A percentile compares a stretch with the other conserved stretches of the same genome.
phyloP scores from a whole-genome alignment of 805 yeast genomes.

The Yueomyces sinensis region DNA sequence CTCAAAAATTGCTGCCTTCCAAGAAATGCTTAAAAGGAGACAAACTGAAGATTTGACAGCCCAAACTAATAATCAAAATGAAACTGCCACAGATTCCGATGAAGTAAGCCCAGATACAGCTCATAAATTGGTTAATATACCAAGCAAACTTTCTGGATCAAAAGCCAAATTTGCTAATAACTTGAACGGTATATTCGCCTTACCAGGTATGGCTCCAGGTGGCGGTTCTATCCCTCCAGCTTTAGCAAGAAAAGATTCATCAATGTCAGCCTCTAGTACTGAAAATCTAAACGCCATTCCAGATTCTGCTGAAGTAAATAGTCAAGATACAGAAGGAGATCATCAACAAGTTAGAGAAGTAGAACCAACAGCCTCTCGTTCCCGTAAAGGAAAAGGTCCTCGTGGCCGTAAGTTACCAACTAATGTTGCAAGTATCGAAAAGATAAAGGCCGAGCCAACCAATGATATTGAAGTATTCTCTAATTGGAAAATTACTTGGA shows the following conservation, averaged over 20 bases:
- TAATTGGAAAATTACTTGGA: slow-evolving; percentile 11
- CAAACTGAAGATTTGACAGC: slow-evolving; percentile 40
- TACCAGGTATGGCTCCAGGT: slow-evolving; percentile 33
- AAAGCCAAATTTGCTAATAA: slow-evolving; percentile 40
- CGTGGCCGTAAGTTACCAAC: slow-evolving; percentile 55
- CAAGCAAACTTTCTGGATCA: background rate
- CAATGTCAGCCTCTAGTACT: slow-evolving; percentile 4
- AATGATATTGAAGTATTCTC: slow-evolving; percentile 12
- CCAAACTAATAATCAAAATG: slow-evolving; percentile 19
- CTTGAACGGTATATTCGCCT: slow-evolving; percentile 46
- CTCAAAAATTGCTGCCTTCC: slow-evolving; percentile 69
- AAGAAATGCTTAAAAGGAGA: slow-evolving; percentile 51
- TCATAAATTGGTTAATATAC: background rate
- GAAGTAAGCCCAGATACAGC: background rate
- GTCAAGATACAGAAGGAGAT: too few relatives aligned
- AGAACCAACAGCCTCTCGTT: background rate
- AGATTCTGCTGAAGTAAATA: background rate
- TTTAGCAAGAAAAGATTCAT: slow-evolving; percentile 10
- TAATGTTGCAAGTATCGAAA: slow-evolving; percentile 30
- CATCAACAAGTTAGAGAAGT: background rate
- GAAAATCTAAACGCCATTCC: too few relatives aligned
- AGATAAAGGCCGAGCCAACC: slow-evolving; percentile 11
- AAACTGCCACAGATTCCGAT: background rate
- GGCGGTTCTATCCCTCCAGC: slow-evolving; percentile 16
- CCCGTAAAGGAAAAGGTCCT: slow-evolving; percentile 57